Base-by-base conservation (phyloP, 2,329 filamentous ascomycete genomes). In the Aspergillus sojae region DNA sequence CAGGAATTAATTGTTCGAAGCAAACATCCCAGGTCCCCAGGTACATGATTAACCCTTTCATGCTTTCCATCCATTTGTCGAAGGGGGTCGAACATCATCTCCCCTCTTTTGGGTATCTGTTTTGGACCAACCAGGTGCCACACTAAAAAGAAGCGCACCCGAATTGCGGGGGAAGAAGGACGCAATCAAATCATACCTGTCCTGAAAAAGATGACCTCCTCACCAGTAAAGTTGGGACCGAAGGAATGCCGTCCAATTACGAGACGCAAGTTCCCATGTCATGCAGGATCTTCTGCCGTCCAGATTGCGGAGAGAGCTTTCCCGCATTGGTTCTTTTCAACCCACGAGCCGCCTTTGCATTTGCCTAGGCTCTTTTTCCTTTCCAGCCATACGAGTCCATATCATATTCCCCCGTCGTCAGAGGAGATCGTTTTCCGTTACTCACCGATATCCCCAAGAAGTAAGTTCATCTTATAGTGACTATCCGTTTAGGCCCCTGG, bases 281-380 rank as follows among this genome's bases (percentile, higher is more conserved):
- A 62, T 67, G 65, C 67, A 69, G 67, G 64, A 69, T 69, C 64
- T 59, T 50, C 63, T 57, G 62, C 59, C 56, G 46, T 62, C 50
- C 53, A 59, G 65, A 65, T 62, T 68, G 67, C 64, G 67, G 67
- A 69, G 67, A 67, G 67, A 68, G 65, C 67, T 67, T 67, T 62
- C 61, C 64, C 60, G 59, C 56, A 46, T 61, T 58, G 58, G 39
- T 57, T 48, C 28, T 60, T 60, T 36, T 60, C 32, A 62, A 45
- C 43, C 53, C 58, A 58, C 56, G 32, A 50, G 45, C 39, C 43
- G 28, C 53, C 56, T 48, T 54, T 45, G 26, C 39, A 58, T 39
- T 55, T 39, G 21, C 52, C 52, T 55, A 21, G 30, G 14, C 21
- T 53, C 19, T 34, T 53, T 23, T 54, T 6, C 52, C 30, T 36